These are phyloP conservation scores for Russula lepida DNA, from an alignment of 768 basidiomycete species.

Conservation along the genomic window DNA sequence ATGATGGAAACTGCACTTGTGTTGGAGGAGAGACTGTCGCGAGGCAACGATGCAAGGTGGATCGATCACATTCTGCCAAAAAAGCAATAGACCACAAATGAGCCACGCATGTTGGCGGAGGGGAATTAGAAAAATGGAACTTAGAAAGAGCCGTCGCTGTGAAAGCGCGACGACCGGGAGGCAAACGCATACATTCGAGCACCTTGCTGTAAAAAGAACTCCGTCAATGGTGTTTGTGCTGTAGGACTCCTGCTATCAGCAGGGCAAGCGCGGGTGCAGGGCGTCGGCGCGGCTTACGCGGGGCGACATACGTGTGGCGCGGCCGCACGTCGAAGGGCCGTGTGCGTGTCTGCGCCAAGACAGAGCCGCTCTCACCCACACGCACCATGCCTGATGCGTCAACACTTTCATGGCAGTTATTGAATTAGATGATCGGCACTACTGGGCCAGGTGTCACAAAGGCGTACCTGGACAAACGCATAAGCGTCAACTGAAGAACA, in stretches of 20 bases:
- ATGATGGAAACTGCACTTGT: neutral
- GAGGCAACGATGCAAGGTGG: neutral
- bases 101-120: slow-evolving; percentile 2
- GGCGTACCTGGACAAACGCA: slow-evolving; percentile 68
- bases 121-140: slow-evolving; percentile 11
- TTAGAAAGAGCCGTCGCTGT: slow-evolving; percentile 19
- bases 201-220: slow-evolving; percentile 50
- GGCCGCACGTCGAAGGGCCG: slow-evolving; percentile 71
- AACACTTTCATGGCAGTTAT: slow-evolving; percentile 40
- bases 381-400: slow-evolving; percentile 37
- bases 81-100: slow-evolving; percentile 6
- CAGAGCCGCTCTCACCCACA: slow-evolving; percentile 46
- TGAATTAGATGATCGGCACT: slow-evolving; percentile 1
- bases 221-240: slow-evolving; percentile 46
- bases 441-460: neutral
- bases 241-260: slow-evolving; percentile 15
- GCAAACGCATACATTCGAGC: slow-evolving; percentile 49
- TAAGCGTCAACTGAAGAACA: slow-evolving; percentile 62
- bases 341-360: slow-evolving; percentile 67
- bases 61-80: slow-evolving; percentile 16
- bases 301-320: slow-evolving; percentile 66
- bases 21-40: neutral
- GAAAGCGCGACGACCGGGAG: slow-evolving; percentile 25
- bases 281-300: slow-evolving; percentile 44
- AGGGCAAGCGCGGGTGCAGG: slow-evolving; percentile 7